Evolutionary conservation across 495 filamentous ascomycete genomes (phyloP), one percentile per base, ranked within the genome.

Genomic region (Tuber brumale): DNA sequence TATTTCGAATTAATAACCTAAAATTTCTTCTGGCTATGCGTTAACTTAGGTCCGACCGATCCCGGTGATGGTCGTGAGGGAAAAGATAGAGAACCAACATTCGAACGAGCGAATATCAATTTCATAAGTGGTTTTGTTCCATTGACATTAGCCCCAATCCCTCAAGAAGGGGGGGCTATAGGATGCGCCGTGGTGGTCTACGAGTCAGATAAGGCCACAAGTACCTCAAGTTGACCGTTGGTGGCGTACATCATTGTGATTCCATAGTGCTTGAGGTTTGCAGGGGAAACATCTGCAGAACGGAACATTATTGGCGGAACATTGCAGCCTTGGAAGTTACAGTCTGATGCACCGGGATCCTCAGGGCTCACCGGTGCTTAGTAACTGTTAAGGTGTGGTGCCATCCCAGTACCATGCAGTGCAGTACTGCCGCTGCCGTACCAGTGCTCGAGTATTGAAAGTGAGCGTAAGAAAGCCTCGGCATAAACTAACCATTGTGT

Each of bases 141-240:
- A 31, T 66, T 12, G 27, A 18, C n/a, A 18, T 18, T 7, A 18
- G 3, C 12, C 57, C 27, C 16, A 31, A 16, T 66, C 8, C 23
- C n/a, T 66, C 27, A 14, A n/a, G 48, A 66, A 18, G 10, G n/a
- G 12, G 27, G 12, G 12, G 27, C 9, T n/a, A 16, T 66, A 61
- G 51, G 57, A 66, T 18, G 57, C 27, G 57, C 27, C 10, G 57
- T 66, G n/a, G 10, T 66, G 18, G 57, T 31, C n/a, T 3, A 3
- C n/a, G 48, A 66, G 57, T 66, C n/a, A 31, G 57, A 66, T 31
- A 66, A 66, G 57, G 57, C 57, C 57, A 66, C 57, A 66, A 31
- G 48, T n/a, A 27, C 8, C 48, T 27, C 48, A 27, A 57, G 23
- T 57, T 57, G 48, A 57, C 23, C 23, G 48, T 57, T 57, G n/a